Percentiles rank a stretch among this genome's conserved stretches.
These are phyloP conservation scores for Aspergillus arachidicola DNA, from an alignment of 2,329 filamentous ascomycete species.

Conservation along the genomic window DNA sequence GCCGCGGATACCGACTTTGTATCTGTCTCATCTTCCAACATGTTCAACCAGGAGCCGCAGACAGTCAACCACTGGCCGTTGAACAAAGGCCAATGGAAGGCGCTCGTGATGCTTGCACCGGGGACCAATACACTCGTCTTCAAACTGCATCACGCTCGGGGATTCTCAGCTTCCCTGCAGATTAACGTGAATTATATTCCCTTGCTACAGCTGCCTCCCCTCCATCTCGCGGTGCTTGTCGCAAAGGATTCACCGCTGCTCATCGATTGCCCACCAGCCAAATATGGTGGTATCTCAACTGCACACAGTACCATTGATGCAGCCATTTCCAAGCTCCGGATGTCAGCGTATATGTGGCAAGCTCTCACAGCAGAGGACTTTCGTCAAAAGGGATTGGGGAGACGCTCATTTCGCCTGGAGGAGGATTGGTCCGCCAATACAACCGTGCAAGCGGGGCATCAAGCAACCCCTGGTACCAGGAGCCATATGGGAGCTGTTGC, in stretches of 20 bases:
- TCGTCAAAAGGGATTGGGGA: neutral
- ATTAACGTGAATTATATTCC: neutral
- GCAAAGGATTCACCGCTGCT: neutral
- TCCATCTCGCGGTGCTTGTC: neutral
- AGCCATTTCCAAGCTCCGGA: neutral
- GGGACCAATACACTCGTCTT: neutral
- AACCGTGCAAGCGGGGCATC: neutral
- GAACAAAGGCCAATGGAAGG: neutral
- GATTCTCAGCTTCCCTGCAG: neutral
- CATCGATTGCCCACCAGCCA: neutral
- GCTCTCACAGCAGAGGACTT: neutral
- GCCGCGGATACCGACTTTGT: neutral
- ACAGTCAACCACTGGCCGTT: neutral
- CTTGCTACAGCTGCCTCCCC: neutral
- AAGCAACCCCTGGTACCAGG: neutral
- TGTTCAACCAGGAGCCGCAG: neutral
- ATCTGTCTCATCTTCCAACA: neutral
- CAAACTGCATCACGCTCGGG: neutral
- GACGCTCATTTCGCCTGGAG: neutral
- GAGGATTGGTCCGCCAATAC: neutral
- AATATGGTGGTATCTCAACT: neutral
- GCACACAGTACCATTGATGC: neutral
- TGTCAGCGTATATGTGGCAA: neutral
- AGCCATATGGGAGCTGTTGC: neutral
- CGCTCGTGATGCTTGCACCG: neutral